Evolutionary conservation across 1,139 yeast species (phyloP).

Genomic region (Kodamaea sp.): DNA sequence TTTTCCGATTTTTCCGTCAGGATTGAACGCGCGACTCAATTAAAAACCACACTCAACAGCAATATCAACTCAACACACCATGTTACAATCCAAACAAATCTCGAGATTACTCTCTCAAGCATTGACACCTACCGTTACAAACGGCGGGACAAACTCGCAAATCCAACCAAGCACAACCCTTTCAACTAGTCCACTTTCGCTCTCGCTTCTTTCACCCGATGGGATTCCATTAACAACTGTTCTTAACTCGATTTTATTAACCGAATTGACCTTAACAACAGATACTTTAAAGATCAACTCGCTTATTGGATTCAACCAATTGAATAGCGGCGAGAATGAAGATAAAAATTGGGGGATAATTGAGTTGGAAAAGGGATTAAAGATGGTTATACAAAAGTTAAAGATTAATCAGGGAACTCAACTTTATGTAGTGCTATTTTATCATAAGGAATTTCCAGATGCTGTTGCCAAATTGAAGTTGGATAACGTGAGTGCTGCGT

Average conservation of each 20-base stretch:
- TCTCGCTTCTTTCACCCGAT: conserved; percentile 40
- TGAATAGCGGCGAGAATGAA: conserved; percentile 20
- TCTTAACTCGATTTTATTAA: conserved; percentile 14
- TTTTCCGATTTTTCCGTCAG: too few relatives aligned
- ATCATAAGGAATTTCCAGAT: conserved; percentile 32
- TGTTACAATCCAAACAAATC: conserved; percentile 49
- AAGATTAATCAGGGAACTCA: conserved; percentile 13
- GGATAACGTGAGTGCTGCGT: conserved; percentile 31
- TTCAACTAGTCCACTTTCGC: conserved; percentile 32
- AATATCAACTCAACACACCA: conserved; percentile 11
- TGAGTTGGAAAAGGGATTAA: conserved; percentile 29
- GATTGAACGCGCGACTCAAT: too few relatives aligned
- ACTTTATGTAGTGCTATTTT: conserved; percentile 31
- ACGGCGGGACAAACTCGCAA: conserved; percentile 7
- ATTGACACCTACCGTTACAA: conserved; percentile 25
- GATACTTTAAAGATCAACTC: conserved; percentile 46
- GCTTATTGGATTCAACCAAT: conserved; percentile 40
- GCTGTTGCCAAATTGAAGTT: conserved; percentile 43
- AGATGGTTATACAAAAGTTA: conserved; percentile 27
- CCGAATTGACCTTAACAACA: conserved; percentile 20
- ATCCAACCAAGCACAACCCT: conserved; percentile 11
- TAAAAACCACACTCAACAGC: not conserved
- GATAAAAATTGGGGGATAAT: conserved; percentile 30
- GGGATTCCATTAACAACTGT: conserved; percentile 45
- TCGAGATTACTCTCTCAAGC: conserved; percentile 42